These are phyloP conservation scores for Nidularia sp. DNA, from an alignment of 768 basidiomycete genomes.

Conservation along the genomic window DNA sequence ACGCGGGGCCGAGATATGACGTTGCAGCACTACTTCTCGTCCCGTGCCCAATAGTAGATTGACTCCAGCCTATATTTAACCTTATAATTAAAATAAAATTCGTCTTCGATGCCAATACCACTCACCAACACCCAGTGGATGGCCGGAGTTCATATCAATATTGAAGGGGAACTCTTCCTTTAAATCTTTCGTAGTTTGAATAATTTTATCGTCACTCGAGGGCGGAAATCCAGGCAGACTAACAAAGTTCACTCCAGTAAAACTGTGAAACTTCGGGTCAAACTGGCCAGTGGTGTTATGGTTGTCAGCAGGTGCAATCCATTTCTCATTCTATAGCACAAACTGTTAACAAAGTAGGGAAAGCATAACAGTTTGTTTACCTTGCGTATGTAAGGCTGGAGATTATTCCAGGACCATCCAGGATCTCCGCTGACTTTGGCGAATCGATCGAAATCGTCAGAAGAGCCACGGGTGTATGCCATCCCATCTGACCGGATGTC, in stretches of 20 bases:
- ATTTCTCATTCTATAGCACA: conserved; percentile 16
- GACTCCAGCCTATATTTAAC: conserved; percentile 13
- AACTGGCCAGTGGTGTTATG: conserved; percentile 26
- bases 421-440: conserved; percentile 19
- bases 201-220: conserved; percentile 24
- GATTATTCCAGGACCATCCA: conserved; percentile 25
- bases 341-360: background rate
- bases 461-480: conserved; percentile 24
- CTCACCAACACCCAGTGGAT: conserved; percentile 34
- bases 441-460: conserved; percentile 20
- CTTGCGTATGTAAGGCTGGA: conserved; percentile 21
- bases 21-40: conserved; percentile 18
- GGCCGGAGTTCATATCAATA: conserved; percentile 37
- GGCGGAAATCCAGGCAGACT: conserved; percentile 19
- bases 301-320: conserved; percentile 20
- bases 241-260: conserved; percentile 19
- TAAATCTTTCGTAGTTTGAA: conserved; percentile 27
- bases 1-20: conserved; percentile 14
- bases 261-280: conserved; percentile 24
- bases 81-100: conserved; percentile 2
- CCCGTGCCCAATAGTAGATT: conserved; percentile 13
- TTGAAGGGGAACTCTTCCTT: conserved; percentile 33
- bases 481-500: conserved; percentile 16
- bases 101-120: conserved; percentile 8
- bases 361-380: conserved; percentile 7